A percentile compares a stretch with the other conserved stretches of the same genome.
These are phyloP conservation scores for Botrytis fabae DNA, from an alignment of 2,329 filamentous ascomycete genomes.

Conservation along the genomic window DNA sequence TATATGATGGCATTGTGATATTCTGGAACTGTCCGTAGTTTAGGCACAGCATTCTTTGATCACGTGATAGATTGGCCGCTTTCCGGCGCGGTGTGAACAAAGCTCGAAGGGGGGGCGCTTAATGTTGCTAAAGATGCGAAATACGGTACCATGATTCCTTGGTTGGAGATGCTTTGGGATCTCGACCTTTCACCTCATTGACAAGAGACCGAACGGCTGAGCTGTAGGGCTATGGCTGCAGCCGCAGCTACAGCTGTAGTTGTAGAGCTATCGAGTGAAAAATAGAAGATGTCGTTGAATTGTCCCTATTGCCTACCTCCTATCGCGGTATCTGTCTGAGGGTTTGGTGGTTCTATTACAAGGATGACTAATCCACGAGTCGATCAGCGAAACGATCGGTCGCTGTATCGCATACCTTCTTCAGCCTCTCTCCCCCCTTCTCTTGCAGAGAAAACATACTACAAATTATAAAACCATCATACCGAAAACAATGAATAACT, in stretches of 20 bases:
- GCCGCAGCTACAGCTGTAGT: not conserved
- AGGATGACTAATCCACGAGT: conserved; percentile 9
- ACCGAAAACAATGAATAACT: conserved; percentile 37
- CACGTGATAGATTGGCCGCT: not conserved
- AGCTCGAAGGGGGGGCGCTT: not conserved
- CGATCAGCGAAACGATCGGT: not conserved
- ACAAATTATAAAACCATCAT: conserved; percentile 25
- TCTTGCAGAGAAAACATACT: conserved; percentile 6
- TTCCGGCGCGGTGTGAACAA: not conserved
- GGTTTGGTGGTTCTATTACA: not conserved
- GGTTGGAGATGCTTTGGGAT: not conserved
- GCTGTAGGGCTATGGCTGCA: not conserved
- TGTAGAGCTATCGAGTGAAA: not conserved
- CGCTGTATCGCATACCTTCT: conserved; percentile 10
- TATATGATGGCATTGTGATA: conserved; percentile 1
- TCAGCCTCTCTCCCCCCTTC: conserved; percentile 13
- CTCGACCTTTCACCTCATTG: not conserved
- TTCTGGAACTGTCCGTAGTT: conserved; percentile 3
- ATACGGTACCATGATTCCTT: not conserved
- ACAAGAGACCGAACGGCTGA: not conserved
- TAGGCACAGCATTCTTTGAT: not conserved
- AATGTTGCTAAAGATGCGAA: not conserved
- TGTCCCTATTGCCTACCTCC: not conserved
- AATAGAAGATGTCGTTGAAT: not conserved
- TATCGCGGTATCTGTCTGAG: not conserved